Base-by-base conservation (phyloP, 2,329 filamentous ascomycete species). In the Coleophoma cylindrospora region DNA sequence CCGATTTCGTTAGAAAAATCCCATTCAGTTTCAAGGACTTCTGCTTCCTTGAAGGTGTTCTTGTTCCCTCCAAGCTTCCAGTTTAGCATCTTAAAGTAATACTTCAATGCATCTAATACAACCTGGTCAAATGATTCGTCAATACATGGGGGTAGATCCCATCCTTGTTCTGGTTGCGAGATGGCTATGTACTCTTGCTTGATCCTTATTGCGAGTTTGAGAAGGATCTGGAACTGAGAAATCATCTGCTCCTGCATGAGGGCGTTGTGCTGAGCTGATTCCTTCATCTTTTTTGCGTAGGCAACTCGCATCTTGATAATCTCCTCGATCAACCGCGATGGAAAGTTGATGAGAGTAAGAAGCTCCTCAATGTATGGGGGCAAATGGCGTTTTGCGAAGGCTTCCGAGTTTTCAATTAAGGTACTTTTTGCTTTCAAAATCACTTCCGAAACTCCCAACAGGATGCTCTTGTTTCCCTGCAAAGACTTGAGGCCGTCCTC, bases 171-270 rank as follows among this genome's bases (percentile, higher is more conserved):
- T 1, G 91, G 87, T 58, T 89, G 83, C 19, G 91, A 89, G 47
- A 97, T 90, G 22, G 82, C 75, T 34, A 88, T 77, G 64, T 96
- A 96, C 57, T 92, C 88, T 61, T 87, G 81, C 69, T 97, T 99
- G 70, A 97, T 96, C 54, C 86, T 81, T 53, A 95, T 91, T 33
- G 94, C 92, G 57, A 97, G 84, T 63, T 89, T 91, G 56, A 99
- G 82, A 49, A 97, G 74, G 41, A 96, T 89, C 68, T 95, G 91
- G 61, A 99, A 97, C 64, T 99, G 94, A 0, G 88, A 79, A 55
- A 99, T 96, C 89, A 97, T 95, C 70, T 97, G 92, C 65, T 97
- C 91, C 53, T 95, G 89, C 78, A 99, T 90, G 73, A 99, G 87
- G 22, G 89, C 79, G 57, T 91, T 95, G 66, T 95, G 89, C 70